Conservation (phyloP, 2,329 filamentous ascomycete genomes). For the Xylariomycetidae sp. region DNA sequence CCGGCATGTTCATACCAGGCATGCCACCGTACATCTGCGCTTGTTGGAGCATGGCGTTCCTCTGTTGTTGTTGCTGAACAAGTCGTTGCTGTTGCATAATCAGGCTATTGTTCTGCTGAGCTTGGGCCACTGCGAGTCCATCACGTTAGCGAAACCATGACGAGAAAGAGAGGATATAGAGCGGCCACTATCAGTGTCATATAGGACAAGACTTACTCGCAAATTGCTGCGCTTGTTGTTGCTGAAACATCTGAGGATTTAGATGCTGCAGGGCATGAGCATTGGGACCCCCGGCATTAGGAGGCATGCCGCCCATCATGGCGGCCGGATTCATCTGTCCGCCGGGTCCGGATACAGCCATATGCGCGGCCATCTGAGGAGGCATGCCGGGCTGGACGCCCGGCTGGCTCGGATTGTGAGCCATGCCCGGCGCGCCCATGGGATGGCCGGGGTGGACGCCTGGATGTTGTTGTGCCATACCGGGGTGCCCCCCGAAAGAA, state of each 20-base stretch:
- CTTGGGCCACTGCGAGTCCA: slow-evolving; percentile 18
- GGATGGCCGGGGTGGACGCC: slow-evolving; percentile 61
- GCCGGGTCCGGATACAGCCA: slow-evolving; percentile 66
- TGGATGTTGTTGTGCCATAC: slow-evolving; percentile 66
- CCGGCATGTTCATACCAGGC: slow-evolving; percentile 38
- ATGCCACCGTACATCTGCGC: slow-evolving; percentile 32
- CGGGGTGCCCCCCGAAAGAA: slow-evolving; percentile 59
- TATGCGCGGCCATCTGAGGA: slow-evolving; percentile 62
- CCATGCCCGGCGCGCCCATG: slow-evolving; percentile 52
- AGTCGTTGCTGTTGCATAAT: slow-evolving; percentile 22
- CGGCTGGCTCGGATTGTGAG: slow-evolving; percentile 63
- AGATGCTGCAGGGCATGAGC: slow-evolving; percentile 68
- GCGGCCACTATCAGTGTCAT: too few relatives aligned
- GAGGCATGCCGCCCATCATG: slow-evolving; percentile 73
- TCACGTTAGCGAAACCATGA: neutral
- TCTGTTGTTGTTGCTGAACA: slow-evolving; percentile 22
- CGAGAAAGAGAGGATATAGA: too few relatives aligned
- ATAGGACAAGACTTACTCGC: slow-evolving; percentile 20
- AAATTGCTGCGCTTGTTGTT: slow-evolving; percentile 29
- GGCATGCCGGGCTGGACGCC: slow-evolving; percentile 61
- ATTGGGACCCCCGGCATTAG: slow-evolving; percentile 55
- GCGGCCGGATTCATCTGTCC: slow-evolving; percentile 66
- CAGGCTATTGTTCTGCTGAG: slow-evolving; percentile 26
- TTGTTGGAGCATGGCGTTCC: slow-evolving; percentile 19
- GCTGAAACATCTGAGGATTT: slow-evolving; percentile 56